Base-by-base conservation (phyloP, 441 rosid genomes). In the Eruca vesicaria region DNA sequence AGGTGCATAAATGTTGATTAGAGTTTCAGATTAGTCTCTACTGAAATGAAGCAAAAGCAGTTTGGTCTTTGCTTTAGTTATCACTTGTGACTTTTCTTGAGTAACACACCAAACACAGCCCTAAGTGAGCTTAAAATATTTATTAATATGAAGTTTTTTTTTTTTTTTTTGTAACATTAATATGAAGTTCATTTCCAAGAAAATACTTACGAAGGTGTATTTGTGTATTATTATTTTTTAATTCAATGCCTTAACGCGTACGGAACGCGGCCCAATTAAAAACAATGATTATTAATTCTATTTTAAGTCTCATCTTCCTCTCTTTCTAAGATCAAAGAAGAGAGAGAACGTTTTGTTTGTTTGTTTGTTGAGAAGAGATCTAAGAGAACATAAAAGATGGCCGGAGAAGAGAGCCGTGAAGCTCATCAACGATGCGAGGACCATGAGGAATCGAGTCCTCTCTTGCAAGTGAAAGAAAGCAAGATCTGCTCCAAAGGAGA, bases 31-130 rank as follows among this genome's bases (percentile, higher is more conserved):
- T 29, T 29, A 29, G 32, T 29, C 32, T 53, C 32, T 2, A 53
- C 26, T 18, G 14, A 43, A 32, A 36, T 11, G 3, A 63, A 63
- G 56, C 41, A 21, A 66, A 69, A 55, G 75, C 43, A 76, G 79
- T 65, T 66, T 23, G 26, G 26, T 23, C 3, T 10, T n/a, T 26
- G 36, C 64, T 56, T 65, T 5, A 50, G 7, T 62, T 56, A 26
- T 75, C 77, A 86, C 81, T 90, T 87, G 78, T 91, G 97, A 23
- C 88, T 88, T 78, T 90, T 96, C 90, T 89, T 96, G 89, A 97
- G 88, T 69, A 96, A 77, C 20, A 88, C 98, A 6, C 97, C 97
- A 2, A 23, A n/a, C n/a, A n/a, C n/a, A n/a, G n/a, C n/a, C n/a
- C n/a, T n/a, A n/a, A n/a, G n/a, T n/a, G n/a, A n/a, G n/a, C n/a